Conservation (phyloP, 495 filamentous ascomycete species). For the Penicillium paxilli region DNA sequence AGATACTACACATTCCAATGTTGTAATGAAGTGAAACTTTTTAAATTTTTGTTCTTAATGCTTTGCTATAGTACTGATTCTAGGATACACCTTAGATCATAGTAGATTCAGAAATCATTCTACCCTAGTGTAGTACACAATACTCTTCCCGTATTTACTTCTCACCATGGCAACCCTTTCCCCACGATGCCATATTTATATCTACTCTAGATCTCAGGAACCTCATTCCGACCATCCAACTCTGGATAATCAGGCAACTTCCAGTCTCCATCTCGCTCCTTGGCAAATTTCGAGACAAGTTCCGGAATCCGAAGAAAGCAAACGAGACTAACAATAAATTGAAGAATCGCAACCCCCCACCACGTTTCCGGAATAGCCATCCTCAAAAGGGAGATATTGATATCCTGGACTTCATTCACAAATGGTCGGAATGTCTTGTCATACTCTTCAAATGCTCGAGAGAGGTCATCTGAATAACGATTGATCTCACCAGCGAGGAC, state of each 20-base stretch:
- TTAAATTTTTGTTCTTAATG: too few species aligned
- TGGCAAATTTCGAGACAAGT: constrained; percentile 15
- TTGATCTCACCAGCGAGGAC: constrained; percentile 54
- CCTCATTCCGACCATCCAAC: not conserved
- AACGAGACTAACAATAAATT: constrained; percentile 12
- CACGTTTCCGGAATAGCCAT: constrained; percentile 17
- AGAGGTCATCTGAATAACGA: constrained; percentile 16
- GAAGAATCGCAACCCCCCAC: constrained; percentile 27
- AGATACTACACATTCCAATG: too few species aligned
- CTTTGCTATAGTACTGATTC: too few species aligned
- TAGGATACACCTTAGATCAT: too few species aligned
- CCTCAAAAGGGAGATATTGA: constrained; percentile 15
- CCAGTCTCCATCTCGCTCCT: constrained; percentile 23
- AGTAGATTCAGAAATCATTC: too few species aligned
- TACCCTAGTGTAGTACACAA: too few species aligned
- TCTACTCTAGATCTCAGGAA: not conserved
- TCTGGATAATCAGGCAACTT: constrained; percentile 27
- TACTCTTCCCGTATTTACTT: too few species aligned
- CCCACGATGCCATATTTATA: too few species aligned
- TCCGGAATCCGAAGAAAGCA: constrained; percentile 27
- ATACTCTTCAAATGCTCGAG: constrained; percentile 27
- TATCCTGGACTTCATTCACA: constrained; percentile 29
- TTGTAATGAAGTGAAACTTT: too few species aligned
- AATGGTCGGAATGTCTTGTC: constrained; percentile 27
- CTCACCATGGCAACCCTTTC: too few species aligned